Conservation (phyloP, 257 asterid genomes). For the Linderniella brevidens region DNA sequence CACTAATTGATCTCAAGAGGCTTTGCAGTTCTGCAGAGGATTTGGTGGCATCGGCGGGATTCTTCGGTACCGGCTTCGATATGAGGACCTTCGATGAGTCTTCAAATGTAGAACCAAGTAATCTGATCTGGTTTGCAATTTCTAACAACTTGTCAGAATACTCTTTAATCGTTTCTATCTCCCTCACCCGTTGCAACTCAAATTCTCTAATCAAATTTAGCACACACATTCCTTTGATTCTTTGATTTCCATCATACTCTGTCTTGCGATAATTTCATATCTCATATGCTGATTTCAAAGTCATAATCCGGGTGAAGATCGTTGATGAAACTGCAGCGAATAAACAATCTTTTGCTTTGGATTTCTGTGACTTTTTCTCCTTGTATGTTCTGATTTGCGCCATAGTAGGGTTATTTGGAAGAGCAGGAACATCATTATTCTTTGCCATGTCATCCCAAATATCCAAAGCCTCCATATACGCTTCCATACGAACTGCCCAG, state of each 20-base stretch:
- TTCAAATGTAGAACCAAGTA: constrained; percentile 3
- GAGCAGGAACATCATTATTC: constrained; percentile 3
- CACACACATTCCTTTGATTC: too few species aligned
- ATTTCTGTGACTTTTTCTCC: constrained; percentile 1
- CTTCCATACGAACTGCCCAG: constrained; percentile 5
- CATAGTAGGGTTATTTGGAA: not conserved
- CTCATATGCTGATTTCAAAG: too few species aligned
- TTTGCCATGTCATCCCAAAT: constrained; percentile 5
- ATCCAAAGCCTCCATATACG: not conserved
- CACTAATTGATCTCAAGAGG: constrained; percentile 41
- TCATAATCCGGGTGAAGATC: too few species aligned
- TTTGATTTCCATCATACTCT: too few species aligned
- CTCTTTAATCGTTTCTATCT: too few species aligned
- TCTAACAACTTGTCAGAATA: too few species aligned
- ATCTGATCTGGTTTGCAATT: too few species aligned
- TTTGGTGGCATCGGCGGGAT: constrained; percentile 54
- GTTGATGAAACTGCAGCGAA: too few species aligned
- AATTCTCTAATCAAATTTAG: too few species aligned
- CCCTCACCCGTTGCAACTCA: too few species aligned
- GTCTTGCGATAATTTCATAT: too few species aligned
- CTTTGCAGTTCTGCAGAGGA: constrained; percentile 49
- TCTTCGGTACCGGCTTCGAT: constrained; percentile 48
- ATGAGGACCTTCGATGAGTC: constrained; percentile 40
- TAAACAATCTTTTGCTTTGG: not conserved
- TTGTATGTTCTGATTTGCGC: constrained; percentile 1